Conservation (phyloP, 768 basidiomycete genomes). For the Lentinula guzmanii region DNA sequence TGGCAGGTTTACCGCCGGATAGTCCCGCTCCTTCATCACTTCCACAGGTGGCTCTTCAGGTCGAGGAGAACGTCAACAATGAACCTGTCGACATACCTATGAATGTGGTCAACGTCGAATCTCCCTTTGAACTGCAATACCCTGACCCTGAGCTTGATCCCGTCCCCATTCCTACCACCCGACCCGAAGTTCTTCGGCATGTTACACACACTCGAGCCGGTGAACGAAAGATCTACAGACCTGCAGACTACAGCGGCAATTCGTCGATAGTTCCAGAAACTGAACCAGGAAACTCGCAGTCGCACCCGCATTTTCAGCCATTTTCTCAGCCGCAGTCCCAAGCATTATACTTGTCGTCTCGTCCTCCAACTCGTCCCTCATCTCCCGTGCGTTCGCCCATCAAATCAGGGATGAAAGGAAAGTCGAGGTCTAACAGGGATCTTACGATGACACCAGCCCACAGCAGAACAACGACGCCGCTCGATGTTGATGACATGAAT, state of each 20-base stretch:
- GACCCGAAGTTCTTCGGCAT: not conserved
- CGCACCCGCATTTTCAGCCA: slow-evolving; percentile 3
- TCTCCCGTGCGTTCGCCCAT: not conserved
- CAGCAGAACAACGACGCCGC: not conserved
- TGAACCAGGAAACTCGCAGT: slow-evolving; percentile 19
- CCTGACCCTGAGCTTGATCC: not conserved
- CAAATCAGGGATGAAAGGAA: not conserved
- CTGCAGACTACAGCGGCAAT: not conserved
- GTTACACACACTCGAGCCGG: too few species aligned
- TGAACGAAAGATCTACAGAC: too few species aligned
- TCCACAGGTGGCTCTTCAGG: too few species aligned
- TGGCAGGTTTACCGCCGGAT: not conserved
- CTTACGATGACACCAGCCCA: too few species aligned
- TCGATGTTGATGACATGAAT: not conserved
- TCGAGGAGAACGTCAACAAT: too few species aligned
- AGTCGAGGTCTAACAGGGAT: not conserved
- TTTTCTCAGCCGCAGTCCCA: not conserved
- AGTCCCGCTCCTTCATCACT: not conserved
- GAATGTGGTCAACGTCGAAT: not conserved
- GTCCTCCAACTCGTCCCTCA: too few species aligned
- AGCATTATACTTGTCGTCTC: not conserved
- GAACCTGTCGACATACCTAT: too few species aligned
- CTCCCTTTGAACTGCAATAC: not conserved
- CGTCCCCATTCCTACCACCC: not conserved
- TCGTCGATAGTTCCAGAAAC: slow-evolving; percentile 23